Percentiles rank a stretch among this genome's conserved stretches.
Conservation (phyloP, 2,329 filamentous ascomycete species). For the Ophiognomonia clavigignenti-juglandacearum region DNA sequence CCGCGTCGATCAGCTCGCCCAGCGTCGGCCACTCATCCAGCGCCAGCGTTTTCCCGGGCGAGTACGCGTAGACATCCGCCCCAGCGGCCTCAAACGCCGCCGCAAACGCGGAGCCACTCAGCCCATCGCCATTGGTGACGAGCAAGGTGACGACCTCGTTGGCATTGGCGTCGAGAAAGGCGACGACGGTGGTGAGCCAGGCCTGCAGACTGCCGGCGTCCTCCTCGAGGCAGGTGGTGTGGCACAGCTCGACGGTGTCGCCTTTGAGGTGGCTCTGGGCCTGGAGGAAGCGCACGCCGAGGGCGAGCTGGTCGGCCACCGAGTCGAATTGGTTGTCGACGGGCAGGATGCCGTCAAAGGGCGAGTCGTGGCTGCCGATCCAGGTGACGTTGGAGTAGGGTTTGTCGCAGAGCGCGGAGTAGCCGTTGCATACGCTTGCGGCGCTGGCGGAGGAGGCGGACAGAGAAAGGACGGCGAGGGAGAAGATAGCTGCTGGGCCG, state of each 20-base stretch:
- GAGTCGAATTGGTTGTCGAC: conserved; percentile 57
- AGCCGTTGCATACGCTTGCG: conserved; percentile 49
- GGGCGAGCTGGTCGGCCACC: conserved; percentile 52
- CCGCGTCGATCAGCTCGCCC: conserved; percentile 55
- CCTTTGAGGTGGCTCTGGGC: conserved; percentile 56
- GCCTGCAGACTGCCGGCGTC: conserved; percentile 52
- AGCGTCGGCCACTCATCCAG: conserved; percentile 65
- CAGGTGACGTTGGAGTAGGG: conserved; percentile 56
- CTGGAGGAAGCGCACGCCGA: conserved; percentile 61
- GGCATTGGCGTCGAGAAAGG: conserved; percentile 55
- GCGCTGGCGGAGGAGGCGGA: conserved; percentile 1
- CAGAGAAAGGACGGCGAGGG: conserved; percentile 1
- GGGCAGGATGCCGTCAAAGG: conserved; percentile 53
- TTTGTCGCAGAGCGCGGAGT: conserved; percentile 48
- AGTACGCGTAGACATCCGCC: conserved; percentile 54
- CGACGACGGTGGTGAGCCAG: conserved; percentile 53
- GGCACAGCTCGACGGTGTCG: conserved; percentile 54
- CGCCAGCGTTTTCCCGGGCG: conserved; percentile 35
- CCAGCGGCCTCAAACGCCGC: conserved; percentile 50
- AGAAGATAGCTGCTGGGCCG: too few species aligned
- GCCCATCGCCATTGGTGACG: conserved; percentile 55
- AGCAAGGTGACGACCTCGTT: conserved; percentile 60
- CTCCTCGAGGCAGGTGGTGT: conserved; percentile 56
- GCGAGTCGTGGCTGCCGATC: conserved; percentile 60
- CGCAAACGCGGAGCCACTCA: conserved; percentile 50